phyloP scores from a whole-genome alignment of 441 rosid species.

The Dalechampia spathulata region DNA sequence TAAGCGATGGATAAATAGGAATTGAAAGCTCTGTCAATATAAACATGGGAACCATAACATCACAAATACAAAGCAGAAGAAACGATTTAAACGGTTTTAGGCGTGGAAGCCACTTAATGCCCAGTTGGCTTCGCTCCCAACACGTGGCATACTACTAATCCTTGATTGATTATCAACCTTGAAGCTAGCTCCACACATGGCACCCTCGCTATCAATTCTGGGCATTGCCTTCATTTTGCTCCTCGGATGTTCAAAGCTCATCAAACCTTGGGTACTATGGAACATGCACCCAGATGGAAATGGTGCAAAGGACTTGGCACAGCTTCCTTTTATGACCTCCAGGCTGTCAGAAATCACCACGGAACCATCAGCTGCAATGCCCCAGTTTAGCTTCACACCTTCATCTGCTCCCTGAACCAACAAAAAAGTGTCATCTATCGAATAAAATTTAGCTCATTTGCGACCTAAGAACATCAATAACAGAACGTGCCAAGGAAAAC shows the following conservation, averaged over 20 bases:
- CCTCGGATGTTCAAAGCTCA: conserved; percentile 89
- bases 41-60: too few relatives aligned
- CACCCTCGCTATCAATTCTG: conserved; percentile 83
- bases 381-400: conserved; percentile 69
- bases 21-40: too few relatives aligned
- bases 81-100: too few relatives aligned
- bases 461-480: too few relatives aligned
- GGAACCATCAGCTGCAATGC: conserved; percentile 77
- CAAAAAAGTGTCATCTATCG: too few relatives aligned
- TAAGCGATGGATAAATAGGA: too few relatives aligned
- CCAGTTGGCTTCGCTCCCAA: conserved; percentile 94
- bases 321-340: conserved; percentile 70
- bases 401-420: conserved; percentile 68
- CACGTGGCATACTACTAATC: conserved; percentile 54
- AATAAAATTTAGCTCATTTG: too few relatives aligned
- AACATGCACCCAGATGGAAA: conserved; percentile 93
- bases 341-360: conserved; percentile 61
- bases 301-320: conserved; percentile 88
- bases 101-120: conserved; percentile 30
- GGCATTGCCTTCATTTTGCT: conserved; percentile 73
- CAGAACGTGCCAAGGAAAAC: too few relatives aligned
- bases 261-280: conserved; percentile 71
- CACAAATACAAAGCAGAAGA: too few relatives aligned
- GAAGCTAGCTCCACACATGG: conserved; percentile 72
- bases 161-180: conserved; percentile 64